A percentile compares a stretch with the other conserved stretches of the same genome.
These are phyloP conservation scores for Scalesia atractyloides DNA, from an alignment of 129 eudicot genomes.

Conservation along the genomic window DNA sequence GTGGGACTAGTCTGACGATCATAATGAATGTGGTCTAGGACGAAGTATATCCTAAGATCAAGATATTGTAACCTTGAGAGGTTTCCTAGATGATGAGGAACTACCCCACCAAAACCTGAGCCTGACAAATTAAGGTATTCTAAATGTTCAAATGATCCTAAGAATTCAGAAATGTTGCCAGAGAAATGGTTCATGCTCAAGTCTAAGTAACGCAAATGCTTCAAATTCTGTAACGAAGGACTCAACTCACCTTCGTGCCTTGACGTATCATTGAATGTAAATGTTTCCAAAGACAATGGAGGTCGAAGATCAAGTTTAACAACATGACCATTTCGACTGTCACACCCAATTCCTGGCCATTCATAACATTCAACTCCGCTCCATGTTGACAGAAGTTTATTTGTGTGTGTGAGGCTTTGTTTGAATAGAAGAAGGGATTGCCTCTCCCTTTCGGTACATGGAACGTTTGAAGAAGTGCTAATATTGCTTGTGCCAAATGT, in stretches of 20 bases:
- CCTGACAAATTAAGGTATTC: neutral
- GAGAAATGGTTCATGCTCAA: neutral
- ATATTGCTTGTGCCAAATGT: neutral
- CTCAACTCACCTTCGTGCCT: neutral
- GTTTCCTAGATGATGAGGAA: too few relatives aligned
- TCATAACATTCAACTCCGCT: too few relatives aligned
- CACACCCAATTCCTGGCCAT: too few relatives aligned
- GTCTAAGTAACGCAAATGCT: neutral
- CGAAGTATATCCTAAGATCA: neutral
- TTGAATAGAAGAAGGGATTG: neutral
- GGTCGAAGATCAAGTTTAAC: too few relatives aligned
- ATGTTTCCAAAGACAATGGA: too few relatives aligned
- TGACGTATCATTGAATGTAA: too few relatives aligned
- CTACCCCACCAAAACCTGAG: neutral
- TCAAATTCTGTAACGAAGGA: neutral
- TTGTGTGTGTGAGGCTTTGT: too few relatives aligned
- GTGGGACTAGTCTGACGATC: fast-evolving
- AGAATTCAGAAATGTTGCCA: neutral
- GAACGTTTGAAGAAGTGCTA: neutral
- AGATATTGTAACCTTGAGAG: neutral
- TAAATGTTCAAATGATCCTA: neutral
- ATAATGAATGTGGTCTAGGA: too few relatives aligned
- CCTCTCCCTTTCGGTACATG: neutral
- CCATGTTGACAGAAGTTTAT: too few relatives aligned
- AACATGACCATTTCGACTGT: too few relatives aligned